Base-by-base conservation (phyloP, 345 rosid genomes). In the Hibiscus syriacus region DNA sequence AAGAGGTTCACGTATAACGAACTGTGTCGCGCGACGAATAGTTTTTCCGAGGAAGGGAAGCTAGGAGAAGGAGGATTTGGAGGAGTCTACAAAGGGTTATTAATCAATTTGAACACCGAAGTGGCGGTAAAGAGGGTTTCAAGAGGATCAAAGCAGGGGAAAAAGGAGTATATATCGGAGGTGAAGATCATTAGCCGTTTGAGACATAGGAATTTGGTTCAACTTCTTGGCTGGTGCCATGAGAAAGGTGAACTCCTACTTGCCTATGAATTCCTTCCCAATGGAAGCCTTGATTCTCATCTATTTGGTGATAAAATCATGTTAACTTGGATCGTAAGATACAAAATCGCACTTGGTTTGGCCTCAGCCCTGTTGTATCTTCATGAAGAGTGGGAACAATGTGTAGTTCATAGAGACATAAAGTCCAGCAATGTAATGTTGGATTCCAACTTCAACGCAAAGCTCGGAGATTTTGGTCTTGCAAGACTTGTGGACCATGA, bases 61-160 rank as follows among this genome's bases (percentile, higher is more conserved):
- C 79, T 82, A 1, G 89, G 89, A 0, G 83, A 80, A 61, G 89
- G 89, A 27, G 89, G 89, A 6, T 82, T 82, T 11, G 89, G 89
- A 34, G 86, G 81, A 0, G 89, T 84, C 30, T 84, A 82, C 54
- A 84, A 64, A 66, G 86, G 89, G 14, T 77, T 75, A 17, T 63
- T 80, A 55, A 63, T 59, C 14, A 71, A 70, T 19, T 67, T 70
- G 22, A 73, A 67, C 46, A 57, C 62, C 5, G 72, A 70, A 22
- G 74, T 81, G n/a, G 90, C 90, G 0, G 87, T 85, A n/a, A 85
- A 83, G 71, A 78, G 73, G 63, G 74, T 85, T 17, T 81, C 84
- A 0, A 68, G 77, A 22, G 80, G 79, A 69, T 83, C 85, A 4
- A 72, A 60, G 49, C 82, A 83, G 30, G 85, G 84, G 0, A 76